phyloP scores from a whole-genome alignment of 1,284 basidiomycete species.

The Heterobasidion annosum region DNA sequence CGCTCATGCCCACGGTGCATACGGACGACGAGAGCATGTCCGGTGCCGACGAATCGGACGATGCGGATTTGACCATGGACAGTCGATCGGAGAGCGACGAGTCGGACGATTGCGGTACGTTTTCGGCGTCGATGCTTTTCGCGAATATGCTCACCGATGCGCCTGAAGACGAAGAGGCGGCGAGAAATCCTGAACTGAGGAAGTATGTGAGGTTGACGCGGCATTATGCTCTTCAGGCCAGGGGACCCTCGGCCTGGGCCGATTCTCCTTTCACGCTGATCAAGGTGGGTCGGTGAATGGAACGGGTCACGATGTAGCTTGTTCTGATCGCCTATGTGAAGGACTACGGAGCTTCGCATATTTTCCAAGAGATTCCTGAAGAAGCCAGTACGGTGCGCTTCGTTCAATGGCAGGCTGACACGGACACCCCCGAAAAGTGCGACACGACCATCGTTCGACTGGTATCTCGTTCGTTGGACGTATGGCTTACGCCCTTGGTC shows the following conservation, averaged over 20 bases:
- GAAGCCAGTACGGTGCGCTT: too few relatives aligned
- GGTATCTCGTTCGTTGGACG: constrained; percentile 1
- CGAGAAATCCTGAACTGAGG: neutral
- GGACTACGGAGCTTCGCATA: neutral
- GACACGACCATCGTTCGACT: constrained; percentile 3
- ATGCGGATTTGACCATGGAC: constrained; percentile 52
- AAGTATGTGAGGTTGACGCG: constrained; percentile 17
- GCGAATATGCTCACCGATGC: neutral
- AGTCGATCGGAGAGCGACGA: constrained; percentile 46
- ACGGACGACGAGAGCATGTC: constrained; percentile 47
- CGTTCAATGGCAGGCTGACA: neutral
- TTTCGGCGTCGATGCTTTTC: neutral
- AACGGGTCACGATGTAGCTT: neutral
- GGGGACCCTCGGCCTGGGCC: constrained; percentile 23
- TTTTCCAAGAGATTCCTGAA: neutral
- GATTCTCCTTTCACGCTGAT: constrained; percentile 28
- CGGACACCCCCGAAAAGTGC: neutral
- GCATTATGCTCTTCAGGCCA: constrained; percentile 20
- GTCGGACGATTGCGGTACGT: constrained; percentile 28
- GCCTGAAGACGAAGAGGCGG: neutral
- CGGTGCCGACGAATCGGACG: constrained; percentile 71
- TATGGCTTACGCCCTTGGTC: constrained; percentile 11
- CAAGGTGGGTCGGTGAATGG: constrained; percentile 8
- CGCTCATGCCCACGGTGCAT: constrained; percentile 18
- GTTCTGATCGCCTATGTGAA: neutral